Base-by-base conservation (phyloP, 371 early-diverging fungal genomes). In the Syncephalastrum monosporum region DNA sequence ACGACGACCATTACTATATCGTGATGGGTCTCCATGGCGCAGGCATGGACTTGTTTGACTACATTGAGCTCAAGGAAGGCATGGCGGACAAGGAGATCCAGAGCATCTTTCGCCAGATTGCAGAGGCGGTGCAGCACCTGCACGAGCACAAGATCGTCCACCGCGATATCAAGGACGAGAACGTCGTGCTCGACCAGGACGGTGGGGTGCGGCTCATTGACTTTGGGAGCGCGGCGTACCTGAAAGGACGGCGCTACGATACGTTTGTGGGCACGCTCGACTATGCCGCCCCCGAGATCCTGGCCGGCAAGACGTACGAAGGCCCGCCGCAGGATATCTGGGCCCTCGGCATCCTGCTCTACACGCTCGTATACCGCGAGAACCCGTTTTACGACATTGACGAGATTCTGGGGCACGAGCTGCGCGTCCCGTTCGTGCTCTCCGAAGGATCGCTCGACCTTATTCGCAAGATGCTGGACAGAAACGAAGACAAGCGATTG, bases 361-460 rank as follows among this genome's bases (percentile, higher is more conserved):
- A 89, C 68, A 91, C 91, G 6, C 80, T 93, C 59, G 76, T 90
- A 23, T 89, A 82, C 59, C 82, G 87, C 46, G 87, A 89, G 63
- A 91, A 89, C 53, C 94, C 95, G 27, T 94, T 92, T 63, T 90
- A 86, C 59, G 84, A 83, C 47, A 80, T 88, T 60, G 87, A 90
- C 62, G 87, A 91, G 64, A 88, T 90, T 48, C 65, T 89, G 56
- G 77, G 74, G n/a, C 65, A 77, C 29, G 89, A 86, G 60, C 56
- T 90, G 25, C 74, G 85, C 50, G 71, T 85, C 7, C 89, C 89
- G 1, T 85, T 80, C 68, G 76, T 83, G 8, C 60, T 87, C 38
- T 84, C 85, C 1, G 74, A 81, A 71, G 86, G 71, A 7, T 78
- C 84, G 17, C 59, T 82, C 44, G 83, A 82, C 63, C 61, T 86